Conservation (phyloP, 495 filamentous ascomycete species). For the Talaromyces nanjingensis region DNA sequence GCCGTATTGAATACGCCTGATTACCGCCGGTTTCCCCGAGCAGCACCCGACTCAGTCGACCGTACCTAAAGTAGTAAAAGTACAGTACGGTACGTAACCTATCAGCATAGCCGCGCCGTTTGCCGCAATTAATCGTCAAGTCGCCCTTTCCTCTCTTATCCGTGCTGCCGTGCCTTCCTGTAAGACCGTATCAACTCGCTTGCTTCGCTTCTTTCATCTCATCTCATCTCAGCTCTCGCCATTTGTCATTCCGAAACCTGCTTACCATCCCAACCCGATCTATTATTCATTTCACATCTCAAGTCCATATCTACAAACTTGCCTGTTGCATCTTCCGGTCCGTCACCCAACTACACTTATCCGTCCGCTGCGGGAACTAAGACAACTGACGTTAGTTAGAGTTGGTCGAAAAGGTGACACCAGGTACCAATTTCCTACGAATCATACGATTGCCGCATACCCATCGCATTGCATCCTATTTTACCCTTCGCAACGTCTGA, state of each 20-base stretch:
- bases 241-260: background rate
- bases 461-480: background rate
- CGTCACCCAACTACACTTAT: background rate
- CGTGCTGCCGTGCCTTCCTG: background rate
- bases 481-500: background rate
- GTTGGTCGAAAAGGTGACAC: background rate
- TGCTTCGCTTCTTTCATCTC: background rate
- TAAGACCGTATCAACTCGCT: background rate
- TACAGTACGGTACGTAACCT: background rate
- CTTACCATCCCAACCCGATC: background rate
- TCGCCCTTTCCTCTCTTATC: background rate
- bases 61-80: too few relatives aligned
- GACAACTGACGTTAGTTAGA: conserved; percentile 1
- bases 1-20: background rate
- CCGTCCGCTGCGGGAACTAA: conserved; percentile 1
- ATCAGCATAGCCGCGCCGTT: background rate
- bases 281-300: background rate
- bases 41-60: too few relatives aligned
- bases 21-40: background rate
- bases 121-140: background rate
- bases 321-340: background rate
- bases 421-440: background rate
- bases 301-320: background rate
- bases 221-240: background rate
- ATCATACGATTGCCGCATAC: background rate